Conservation (phyloP, 176 grass and related monocot species). For the Carex littledalei region DNA sequence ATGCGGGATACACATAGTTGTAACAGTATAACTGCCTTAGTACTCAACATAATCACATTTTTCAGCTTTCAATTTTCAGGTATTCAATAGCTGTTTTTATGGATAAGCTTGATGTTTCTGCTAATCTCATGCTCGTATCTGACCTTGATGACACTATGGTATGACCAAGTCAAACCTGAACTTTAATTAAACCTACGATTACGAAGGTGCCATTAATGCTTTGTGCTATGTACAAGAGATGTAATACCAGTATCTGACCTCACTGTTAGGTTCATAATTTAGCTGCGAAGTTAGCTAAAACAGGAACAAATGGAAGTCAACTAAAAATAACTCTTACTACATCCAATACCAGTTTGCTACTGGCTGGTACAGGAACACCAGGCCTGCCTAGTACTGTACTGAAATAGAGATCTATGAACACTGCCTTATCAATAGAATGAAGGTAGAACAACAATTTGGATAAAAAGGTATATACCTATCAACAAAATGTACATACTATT, state of each 20-base stretch:
- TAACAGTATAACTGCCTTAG: background rate
- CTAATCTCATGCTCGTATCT: conserved; percentile 85
- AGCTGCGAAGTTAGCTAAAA: background rate
- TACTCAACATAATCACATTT: background rate
- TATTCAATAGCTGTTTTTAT: conserved; percentile 19
- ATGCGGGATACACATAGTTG: background rate
- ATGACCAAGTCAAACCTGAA: conserved; percentile 6
- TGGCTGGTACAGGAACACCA: background rate
- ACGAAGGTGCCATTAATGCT: background rate
- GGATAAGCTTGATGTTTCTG: conserved; percentile 64
- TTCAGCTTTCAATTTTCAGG: background rate
- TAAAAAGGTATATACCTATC: background rate
- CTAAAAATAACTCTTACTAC: background rate
- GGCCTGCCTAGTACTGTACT: background rate
- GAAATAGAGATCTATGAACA: background rate
- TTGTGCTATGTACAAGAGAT: background rate
- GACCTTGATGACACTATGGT: conserved; percentile 97
- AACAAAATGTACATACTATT: background rate
- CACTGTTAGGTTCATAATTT: background rate
- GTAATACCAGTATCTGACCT: background rate
- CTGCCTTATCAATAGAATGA: background rate
- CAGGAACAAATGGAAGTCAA: background rate
- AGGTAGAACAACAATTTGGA: background rate
- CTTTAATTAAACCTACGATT: background rate
- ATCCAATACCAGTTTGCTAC: background rate